phyloP scores from a whole-genome alignment of 768 basidiomycete genomes.

The Suillus brevipes region DNA sequence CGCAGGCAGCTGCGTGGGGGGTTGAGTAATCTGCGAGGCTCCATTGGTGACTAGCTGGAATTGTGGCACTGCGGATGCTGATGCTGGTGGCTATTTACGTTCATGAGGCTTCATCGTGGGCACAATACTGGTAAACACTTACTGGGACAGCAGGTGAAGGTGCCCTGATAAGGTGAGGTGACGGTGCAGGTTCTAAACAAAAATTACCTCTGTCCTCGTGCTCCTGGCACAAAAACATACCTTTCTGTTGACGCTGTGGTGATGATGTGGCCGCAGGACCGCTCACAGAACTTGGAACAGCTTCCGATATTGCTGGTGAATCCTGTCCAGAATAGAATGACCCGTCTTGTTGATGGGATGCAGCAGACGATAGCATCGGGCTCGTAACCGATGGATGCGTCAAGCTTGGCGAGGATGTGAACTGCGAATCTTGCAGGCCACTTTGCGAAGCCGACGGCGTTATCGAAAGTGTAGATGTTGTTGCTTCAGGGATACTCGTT shows the following conservation, averaged over 20 bases:
- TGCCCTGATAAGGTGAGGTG: constrained; percentile 43
- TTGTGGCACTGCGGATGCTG: constrained; percentile 38
- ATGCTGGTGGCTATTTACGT: constrained; percentile 37
- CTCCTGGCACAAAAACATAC: constrained; percentile 34
- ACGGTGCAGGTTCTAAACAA: constrained; percentile 43
- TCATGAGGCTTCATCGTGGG: constrained; percentile 19
- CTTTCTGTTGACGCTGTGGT: constrained; percentile 57
- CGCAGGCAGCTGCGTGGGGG: constrained; percentile 31
- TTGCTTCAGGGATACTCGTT: constrained; percentile 37
- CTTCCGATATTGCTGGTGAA: constrained; percentile 75
- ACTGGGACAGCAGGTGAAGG: constrained; percentile 46
- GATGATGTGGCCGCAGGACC: constrained; percentile 58
- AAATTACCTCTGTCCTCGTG: constrained; percentile 23
- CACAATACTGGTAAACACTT: constrained; percentile 24
- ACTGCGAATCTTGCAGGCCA: constrained; percentile 34
- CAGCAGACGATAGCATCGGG: constrained; percentile 75
- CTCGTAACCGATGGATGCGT: constrained; percentile 85
- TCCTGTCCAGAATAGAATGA: constrained; percentile 72
- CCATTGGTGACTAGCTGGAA: constrained; percentile 38
- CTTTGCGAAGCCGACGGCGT: constrained; percentile 34
- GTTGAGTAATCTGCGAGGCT: constrained; percentile 23
- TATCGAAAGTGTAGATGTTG: constrained; percentile 41
- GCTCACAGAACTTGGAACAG: constrained; percentile 44
- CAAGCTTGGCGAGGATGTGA: constrained; percentile 73
- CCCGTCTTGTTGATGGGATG: constrained; percentile 60